Evolutionary conservation across 2,329 filamentous ascomycete genomes (phyloP).

Genomic region (Sporothrix variecibatus): DNA sequence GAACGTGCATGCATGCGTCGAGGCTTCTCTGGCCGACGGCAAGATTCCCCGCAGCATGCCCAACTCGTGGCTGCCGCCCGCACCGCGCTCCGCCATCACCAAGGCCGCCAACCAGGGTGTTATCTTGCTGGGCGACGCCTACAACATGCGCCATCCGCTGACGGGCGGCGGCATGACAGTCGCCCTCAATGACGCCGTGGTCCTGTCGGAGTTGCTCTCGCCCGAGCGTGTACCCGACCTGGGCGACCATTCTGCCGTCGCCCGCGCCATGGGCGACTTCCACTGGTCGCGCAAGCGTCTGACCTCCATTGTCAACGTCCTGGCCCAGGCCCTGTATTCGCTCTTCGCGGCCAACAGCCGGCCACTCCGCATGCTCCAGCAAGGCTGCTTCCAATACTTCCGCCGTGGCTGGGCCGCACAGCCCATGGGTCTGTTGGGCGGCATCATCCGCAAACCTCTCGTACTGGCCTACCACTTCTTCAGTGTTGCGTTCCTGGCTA

Average conservation of each 20-base stretch:
- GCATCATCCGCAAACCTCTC: slow-evolving; percentile 74
- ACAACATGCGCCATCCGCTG: slow-evolving; percentile 99
- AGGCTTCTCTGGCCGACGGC: slow-evolving; percentile 73
- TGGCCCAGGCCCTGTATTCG: slow-evolving; percentile 90
- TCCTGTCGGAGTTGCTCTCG: slow-evolving; percentile 72
- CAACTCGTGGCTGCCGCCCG: slow-evolving; percentile 86
- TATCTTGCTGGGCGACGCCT: slow-evolving; percentile 85
- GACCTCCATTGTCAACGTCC: slow-evolving; percentile 90
- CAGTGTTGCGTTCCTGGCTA: slow-evolving; percentile 80
- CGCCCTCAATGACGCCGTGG: slow-evolving; percentile 85
- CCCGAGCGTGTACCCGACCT: slow-evolving; percentile 70
- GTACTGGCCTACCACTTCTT: slow-evolving; percentile 93
- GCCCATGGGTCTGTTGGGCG: slow-evolving; percentile 78
- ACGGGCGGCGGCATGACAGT: slow-evolving; percentile 99
- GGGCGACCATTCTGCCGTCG: slow-evolving; percentile 65
- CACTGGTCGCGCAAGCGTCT: slow-evolving; percentile 85
- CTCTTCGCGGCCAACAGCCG: slow-evolving; percentile 85
- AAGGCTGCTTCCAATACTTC: slow-evolving; percentile 93
- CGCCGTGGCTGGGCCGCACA: slow-evolving; percentile 72
- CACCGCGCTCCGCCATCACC: slow-evolving; percentile 27
- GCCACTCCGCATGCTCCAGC: slow-evolving; percentile 77
- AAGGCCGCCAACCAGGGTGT: slow-evolving; percentile 67
- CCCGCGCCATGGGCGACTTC: slow-evolving; percentile 70
- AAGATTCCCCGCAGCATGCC: slow-evolving; percentile 84
- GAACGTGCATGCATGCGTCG: slow-evolving; percentile 71